A percentile compares a stretch with the other conserved stretches of the same genome.
Conservation (phyloP, 371 early-diverging fungal species). For the Gilbertella persicaria region DNA sequence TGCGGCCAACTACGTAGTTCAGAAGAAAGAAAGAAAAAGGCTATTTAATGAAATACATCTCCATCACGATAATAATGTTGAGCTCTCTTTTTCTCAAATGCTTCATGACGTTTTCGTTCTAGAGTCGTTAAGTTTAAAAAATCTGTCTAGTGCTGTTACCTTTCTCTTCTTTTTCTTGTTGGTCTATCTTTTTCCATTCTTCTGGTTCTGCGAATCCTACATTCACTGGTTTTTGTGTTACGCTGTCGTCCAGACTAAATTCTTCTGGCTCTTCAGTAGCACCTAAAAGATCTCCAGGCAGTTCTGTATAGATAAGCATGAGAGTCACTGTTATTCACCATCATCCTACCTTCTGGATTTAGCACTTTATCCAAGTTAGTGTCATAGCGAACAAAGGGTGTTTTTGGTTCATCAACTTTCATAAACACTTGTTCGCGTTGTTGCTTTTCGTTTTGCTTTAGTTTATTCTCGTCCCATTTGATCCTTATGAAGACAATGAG, state of each 20-base stretch:
- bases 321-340: not conserved
- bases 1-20: slow-evolving; percentile 72
- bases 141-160: slow-evolving; percentile 12
- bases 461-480: slow-evolving; percentile 94
- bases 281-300: slow-evolving; percentile 10
- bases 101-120: slow-evolving; percentile 50
- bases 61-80: slow-evolving; percentile 73
- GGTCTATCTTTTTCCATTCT: slow-evolving; percentile 46
- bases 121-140: not conserved
- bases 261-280: slow-evolving; percentile 49
- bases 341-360: slow-evolving; percentile 45
- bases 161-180: slow-evolving; percentile 29
- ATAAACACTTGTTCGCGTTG: slow-evolving; percentile 83
- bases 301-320: not conserved
- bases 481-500: slow-evolving; percentile 52
- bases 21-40: slow-evolving; percentile 10
- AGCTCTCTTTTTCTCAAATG: slow-evolving; percentile 71
- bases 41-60: slow-evolving; percentile 31
- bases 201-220: slow-evolving; percentile 29
- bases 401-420: slow-evolving; percentile 96
- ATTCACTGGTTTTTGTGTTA: slow-evolving; percentile 23
- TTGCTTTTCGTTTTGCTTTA: slow-evolving; percentile 76
- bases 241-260: slow-evolving; percentile 35
- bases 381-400: slow-evolving; percentile 89
- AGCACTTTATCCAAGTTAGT: slow-evolving; percentile 70